Evolutionary conservation across 495 filamentous ascomycete genomes (phyloP).

Genomic region (Delitschia confertaspora): DNA sequence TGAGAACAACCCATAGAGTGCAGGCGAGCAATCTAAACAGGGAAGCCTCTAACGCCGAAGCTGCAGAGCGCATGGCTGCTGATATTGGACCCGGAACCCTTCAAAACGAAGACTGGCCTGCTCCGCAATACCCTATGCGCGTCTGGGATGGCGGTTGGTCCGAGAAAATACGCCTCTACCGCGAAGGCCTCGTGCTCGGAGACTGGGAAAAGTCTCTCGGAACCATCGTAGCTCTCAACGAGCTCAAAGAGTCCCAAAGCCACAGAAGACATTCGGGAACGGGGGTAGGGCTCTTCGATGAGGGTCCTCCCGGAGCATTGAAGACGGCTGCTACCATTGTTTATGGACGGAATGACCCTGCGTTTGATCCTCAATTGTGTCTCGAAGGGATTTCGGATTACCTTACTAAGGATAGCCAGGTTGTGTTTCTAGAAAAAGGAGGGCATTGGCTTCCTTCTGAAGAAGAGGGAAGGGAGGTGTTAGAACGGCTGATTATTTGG

Average conservation of each 20-base stretch:
- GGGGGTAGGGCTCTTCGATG: conserved; percentile 41
- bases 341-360: conserved; percentile 43
- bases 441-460: conserved; percentile 31
- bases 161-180: conserved; percentile 45
- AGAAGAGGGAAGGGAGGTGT: conserved; percentile 8
- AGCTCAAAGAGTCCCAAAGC: conserved; percentile 27
- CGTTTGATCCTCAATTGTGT: conserved; percentile 25
- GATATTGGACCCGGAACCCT: conserved; percentile 15
- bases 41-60: neutral
- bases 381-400: conserved; percentile 31
- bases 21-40: conserved; percentile 24
- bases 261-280: conserved; percentile 31
- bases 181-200: conserved; percentile 35
- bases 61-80: conserved; percentile 17
- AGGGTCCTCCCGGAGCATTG: conserved; percentile 38
- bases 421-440: conserved; percentile 11
- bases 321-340: conserved; percentile 45
- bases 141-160: conserved; percentile 12
- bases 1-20: conserved; percentile 34
- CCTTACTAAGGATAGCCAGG: conserved; percentile 22
- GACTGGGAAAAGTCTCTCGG: conserved; percentile 44
- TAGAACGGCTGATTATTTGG: conserved; percentile 20
- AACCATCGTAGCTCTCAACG: conserved; percentile 40
- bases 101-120: conserved; percentile 10
- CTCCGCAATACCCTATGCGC: conserved; percentile 25